Evolutionary conservation across 306 rosid genomes (phyloP), one percentile per base, ranked within the genome.

Genomic region (Dicorynia guianensis): DNA sequence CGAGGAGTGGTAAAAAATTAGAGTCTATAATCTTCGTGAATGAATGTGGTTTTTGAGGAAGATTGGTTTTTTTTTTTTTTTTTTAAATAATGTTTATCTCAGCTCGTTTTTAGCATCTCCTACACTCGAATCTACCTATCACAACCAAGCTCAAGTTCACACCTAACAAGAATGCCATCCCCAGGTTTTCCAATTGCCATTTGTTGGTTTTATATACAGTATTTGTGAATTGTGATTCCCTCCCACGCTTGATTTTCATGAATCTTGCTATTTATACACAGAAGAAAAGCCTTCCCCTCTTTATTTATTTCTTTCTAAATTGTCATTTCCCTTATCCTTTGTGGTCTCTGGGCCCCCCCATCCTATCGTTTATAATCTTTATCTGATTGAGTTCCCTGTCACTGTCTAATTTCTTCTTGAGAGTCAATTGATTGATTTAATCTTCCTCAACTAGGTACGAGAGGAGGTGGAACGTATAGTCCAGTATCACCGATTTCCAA

Each of bases 381-480:
- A 7, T 25, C 30, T 59, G 20, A 36, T 59, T 34, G 44, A 61
- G 6, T 0, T 85, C 11, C 61, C 81, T 0, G 69, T 13, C 54
- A 3, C 80, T 11, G 30, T 25, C 53, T 40, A 30, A 15, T 78
- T 18, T 63, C 20, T 35, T 71, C 54, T 43, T 8, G 49, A 55
- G 48, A 8, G 44, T 56, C 0, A 20, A 8, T 58, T 63, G 39
- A 1, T 47, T 59, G 66, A 44, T 61, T 77, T 48, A 25, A 48
- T 83, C 70, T 57, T 65, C 43, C 73, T 44, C 55, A 59, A 74
- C 39, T 49, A 89, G 97, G 88, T 87, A 7, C 74, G 80, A 72
- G 91, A 89, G 33, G 94, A 35, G 80, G 82, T 85, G 61, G 92
- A 87, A 25, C 65, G 43, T 1, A 38, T 14, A 65, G 7, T 85